phyloP scores from a whole-genome alignment of 2,329 filamentous ascomycete genomes.

The Coleophoma crateriformis region DNA sequence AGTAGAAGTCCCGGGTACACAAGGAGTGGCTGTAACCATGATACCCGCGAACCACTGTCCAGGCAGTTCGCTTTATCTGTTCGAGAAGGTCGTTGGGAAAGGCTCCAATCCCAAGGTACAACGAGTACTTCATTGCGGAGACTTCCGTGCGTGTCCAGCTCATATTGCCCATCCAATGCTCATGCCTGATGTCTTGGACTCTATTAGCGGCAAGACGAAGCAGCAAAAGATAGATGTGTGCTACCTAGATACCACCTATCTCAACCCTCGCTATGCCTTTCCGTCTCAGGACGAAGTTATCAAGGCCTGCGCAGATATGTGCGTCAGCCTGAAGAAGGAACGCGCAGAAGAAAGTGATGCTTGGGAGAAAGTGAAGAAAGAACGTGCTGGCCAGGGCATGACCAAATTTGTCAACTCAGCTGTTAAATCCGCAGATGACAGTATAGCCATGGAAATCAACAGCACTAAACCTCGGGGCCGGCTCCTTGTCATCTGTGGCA shows the following conservation, averaged over 20 bases:
- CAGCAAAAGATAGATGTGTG: conserved; percentile 92
- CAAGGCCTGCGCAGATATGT: conserved; percentile 80
- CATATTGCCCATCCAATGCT: conserved; percentile 81
- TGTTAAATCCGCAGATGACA: conserved; percentile 19
- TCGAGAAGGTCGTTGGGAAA: conserved; percentile 69
- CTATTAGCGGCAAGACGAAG: conserved; percentile 61
- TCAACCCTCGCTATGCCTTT: conserved; percentile 93
- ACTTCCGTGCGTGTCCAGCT: conserved; percentile 84
- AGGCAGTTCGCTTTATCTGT: conserved; percentile 88
- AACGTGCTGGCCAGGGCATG: conserved; percentile 53
- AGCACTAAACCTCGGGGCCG: conserved; percentile 47
- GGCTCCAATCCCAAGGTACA: conserved; percentile 57
- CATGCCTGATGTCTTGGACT: conserved; percentile 67
- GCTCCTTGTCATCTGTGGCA: conserved; percentile 87
- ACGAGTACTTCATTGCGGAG: conserved; percentile 88
- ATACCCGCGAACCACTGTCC: conserved; percentile 96
- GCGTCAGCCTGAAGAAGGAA: conserved; percentile 68
- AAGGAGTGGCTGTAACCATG: conserved; percentile 86
- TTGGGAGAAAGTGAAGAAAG: conserved; percentile 50
- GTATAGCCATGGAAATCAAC: conserved; percentile 14
- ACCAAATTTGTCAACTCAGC: conserved; percentile 46
- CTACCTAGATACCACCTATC: conserved; percentile 95
- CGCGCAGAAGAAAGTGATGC: conserved; percentile 48
- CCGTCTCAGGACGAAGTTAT: conserved; percentile 87
- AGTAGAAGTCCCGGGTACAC: conserved; percentile 73